These are phyloP conservation scores for Coemansia sp. DNA, from an alignment of 192 early-diverging fungal genomes.

Conservation along the genomic window DNA sequence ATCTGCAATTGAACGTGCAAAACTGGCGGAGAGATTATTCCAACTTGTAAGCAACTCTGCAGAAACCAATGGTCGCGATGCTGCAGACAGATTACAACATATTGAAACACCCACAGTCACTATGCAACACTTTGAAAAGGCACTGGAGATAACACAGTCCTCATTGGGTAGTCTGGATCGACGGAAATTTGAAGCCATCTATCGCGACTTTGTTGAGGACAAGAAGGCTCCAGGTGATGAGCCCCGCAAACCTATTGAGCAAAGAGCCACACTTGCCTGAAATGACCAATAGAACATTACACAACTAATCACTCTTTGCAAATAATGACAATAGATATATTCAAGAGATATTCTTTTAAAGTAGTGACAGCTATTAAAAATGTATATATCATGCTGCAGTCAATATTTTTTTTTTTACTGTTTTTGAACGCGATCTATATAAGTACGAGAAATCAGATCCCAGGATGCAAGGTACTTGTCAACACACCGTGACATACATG, in stretches of 20 bases:
- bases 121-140: conserved; percentile 30
- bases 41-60: conserved; percentile 2
- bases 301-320: background rate
- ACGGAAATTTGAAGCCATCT: conserved; percentile 35
- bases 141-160: conserved; percentile 24
- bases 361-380: too few relatives aligned
- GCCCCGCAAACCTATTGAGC: conserved; percentile 33
- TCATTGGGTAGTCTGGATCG: conserved; percentile 33
- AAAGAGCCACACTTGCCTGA: conserved; percentile 49
- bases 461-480: conserved; percentile 88
- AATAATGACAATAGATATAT: background rate
- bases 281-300: background rate
- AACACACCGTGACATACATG: conserved; percentile 77
- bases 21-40: conserved; percentile 21
- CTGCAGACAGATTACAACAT: background rate
- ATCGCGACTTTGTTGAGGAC: conserved; percentile 49
- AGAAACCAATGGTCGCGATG: background rate
- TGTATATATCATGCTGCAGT: too few relatives aligned
- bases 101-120: conserved; percentile 21
- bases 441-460: conserved; percentile 77
- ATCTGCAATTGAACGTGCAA: conserved; percentile 20
- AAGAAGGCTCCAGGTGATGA: conserved; percentile 28
- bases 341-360: too few relatives aligned
- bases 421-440: conserved; percentile 70
- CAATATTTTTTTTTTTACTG: conserved; percentile 29